Conservation (phyloP, 2,329 filamentous ascomycete genomes). For the Penicillium paneum region DNA sequence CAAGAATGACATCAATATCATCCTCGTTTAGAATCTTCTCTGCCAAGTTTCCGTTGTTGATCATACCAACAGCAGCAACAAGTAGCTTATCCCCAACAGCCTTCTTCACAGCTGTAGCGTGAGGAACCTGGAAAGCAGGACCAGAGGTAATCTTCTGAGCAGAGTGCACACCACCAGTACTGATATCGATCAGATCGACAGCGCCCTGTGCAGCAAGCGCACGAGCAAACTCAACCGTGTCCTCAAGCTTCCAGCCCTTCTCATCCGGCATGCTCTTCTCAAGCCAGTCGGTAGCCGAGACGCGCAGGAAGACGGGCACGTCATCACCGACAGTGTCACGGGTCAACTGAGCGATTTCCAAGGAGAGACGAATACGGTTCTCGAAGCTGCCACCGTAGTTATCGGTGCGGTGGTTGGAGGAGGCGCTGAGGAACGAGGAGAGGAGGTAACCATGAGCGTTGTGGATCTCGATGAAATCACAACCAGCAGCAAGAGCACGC, state of each 20-base stretch:
- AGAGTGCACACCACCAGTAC: constrained; percentile 67
- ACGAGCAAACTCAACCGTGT: constrained; percentile 62
- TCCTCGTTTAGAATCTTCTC: constrained; percentile 56
- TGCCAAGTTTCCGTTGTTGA: constrained; percentile 68
- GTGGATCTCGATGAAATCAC: constrained; percentile 78
- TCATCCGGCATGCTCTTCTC: constrained; percentile 58
- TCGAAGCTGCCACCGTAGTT: constrained; percentile 51
- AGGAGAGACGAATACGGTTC: constrained; percentile 64
- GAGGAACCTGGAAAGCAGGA: constrained; percentile 69
- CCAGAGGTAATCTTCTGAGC: constrained; percentile 44
- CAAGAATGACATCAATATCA: constrained; percentile 65
- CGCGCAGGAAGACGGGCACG: constrained; percentile 70
- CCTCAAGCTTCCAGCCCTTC: constrained; percentile 65
- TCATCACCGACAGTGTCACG: constrained; percentile 60
- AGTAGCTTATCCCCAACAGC: constrained; percentile 68
- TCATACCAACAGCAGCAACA: constrained; percentile 71
- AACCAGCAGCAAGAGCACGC: constrained; percentile 64
- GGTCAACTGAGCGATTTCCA: constrained; percentile 64
- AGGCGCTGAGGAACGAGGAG: constrained; percentile 65
- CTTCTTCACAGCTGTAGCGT: constrained; percentile 69
- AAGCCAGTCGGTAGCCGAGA: constrained; percentile 73
- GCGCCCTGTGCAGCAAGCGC: constrained; percentile 65
- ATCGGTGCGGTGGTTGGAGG: constrained; percentile 65
- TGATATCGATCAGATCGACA: constrained; percentile 81
- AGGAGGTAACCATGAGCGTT: constrained; percentile 75